Base-by-base conservation (phyloP, 1,284 basidiomycete species). In the Rhodofomes roseus region DNA sequence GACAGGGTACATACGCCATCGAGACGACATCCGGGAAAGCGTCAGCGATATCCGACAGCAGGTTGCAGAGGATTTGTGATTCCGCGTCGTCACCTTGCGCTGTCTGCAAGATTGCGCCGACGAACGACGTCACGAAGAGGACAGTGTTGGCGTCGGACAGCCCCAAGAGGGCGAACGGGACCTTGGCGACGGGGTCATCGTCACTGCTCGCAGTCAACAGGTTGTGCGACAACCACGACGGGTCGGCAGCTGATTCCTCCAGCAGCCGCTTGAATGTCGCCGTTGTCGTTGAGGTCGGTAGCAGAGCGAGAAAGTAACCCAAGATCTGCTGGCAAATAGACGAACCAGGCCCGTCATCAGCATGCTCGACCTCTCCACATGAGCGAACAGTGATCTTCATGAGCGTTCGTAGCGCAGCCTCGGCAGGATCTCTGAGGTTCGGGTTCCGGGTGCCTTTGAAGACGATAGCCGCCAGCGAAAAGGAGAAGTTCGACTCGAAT, bases 361-460 rank as follows among this genome's bases (percentile, higher is more conserved):
- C 71, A 55, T 77, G 72, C 18, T 74, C 71, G 50, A 76, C 70
- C 20, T 71, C 71, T 37, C 74, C 68, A 55, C 79, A 74, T 18
- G 82, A 77, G 20, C 79, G 77, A 51, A 84, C 77, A 40, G 86
- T 86, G 46, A 86, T 80, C 40, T 75, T 74, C 29, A 90, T 75
- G 34, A 88, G 77, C 57, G 76, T 86, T 63, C 82, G 78, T 18
- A 90, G 75, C 14, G 81, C 80, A 3, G 75, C 75, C 63, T 83
- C 81, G 3, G 89, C 86, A 20, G 82, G 79, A 1, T 82, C 82
- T 57, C 77, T 82, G 58, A 93, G 81, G 3, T 79, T 78, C 4
- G 84, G 80, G 66, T 89, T 86, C 39, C 93, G 85, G 56, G 94
- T 75, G 23, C 93, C 93, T 70, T 95, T 94, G 81, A 93, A 92